phyloP scores from a whole-genome alignment of 805 yeast genomes.

The Grigorovia humatica region DNA sequence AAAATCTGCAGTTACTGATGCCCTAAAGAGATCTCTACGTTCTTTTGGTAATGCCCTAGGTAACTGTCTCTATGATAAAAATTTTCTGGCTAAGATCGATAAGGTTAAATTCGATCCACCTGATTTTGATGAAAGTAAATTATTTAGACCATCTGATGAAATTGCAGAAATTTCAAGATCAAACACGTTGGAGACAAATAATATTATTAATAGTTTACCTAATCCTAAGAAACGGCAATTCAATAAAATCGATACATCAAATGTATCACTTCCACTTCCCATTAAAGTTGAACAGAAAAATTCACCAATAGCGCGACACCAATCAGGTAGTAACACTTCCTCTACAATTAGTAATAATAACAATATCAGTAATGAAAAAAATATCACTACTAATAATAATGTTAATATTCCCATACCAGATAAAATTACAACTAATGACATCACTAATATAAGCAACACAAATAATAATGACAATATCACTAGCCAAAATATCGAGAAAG shows the following conservation, averaged over 20 bases:
- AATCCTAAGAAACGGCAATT: conserved; percentile 18
- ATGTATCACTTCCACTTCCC: neutral
- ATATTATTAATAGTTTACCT: neutral
- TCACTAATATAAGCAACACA: neutral
- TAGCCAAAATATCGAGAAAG: neutral
- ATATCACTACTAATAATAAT: neutral
- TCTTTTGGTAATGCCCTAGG: conserved; percentile 79
- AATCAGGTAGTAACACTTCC: neutral
- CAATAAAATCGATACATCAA: conserved; percentile 6
- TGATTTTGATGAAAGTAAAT: conserved; percentile 34
- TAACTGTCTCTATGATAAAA: conserved; percentile 73
- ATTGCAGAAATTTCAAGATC: conserved; percentile 23
- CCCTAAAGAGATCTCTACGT: conserved; percentile 64
- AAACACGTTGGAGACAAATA: conserved; percentile 10
- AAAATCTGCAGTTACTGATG: conserved; percentile 79
- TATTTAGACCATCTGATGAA: conserved; percentile 31
- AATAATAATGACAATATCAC: neutral
- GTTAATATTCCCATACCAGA: neutral
- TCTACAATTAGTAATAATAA: neutral
- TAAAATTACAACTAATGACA: too few species aligned
- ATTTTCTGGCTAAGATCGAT: conserved; percentile 39
- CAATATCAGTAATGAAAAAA: neutral
- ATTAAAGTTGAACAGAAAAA: neutral
- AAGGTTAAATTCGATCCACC: conserved; percentile 36
- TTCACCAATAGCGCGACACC: neutral